Conservation (phyloP, 495 filamentous ascomycete species). For the Hypoxylon perforatum region DNA sequence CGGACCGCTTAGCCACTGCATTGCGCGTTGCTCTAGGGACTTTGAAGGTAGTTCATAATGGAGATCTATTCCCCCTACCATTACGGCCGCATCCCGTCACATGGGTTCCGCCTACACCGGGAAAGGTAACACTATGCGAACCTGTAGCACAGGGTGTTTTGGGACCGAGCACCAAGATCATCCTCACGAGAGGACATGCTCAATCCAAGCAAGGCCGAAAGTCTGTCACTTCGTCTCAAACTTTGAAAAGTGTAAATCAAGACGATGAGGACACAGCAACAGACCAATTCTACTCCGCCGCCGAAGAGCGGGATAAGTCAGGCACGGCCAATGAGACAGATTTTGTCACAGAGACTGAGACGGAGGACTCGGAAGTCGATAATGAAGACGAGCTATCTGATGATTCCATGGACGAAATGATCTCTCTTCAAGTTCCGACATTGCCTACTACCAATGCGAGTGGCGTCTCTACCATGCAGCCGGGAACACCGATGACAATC, state of each 20-base stretch:
- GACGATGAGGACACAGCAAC: slow-evolving; percentile 83
- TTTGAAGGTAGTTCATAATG: slow-evolving; percentile 80
- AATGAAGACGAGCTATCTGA: slow-evolving; percentile 76
- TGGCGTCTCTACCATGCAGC: slow-evolving; percentile 75
- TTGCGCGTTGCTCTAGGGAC: slow-evolving; percentile 77
- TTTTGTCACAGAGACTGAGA: slow-evolving; percentile 64
- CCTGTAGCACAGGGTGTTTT: slow-evolving; percentile 87
- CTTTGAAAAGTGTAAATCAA: slow-evolving; percentile 71
- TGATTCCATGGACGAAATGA: slow-evolving; percentile 82
- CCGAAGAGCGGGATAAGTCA: slow-evolving; percentile 72
- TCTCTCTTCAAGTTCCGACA: slow-evolving; percentile 82
- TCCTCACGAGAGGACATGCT: slow-evolving; percentile 68
- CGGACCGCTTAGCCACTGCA: slow-evolving; percentile 78
- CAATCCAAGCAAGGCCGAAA: slow-evolving; percentile 55
- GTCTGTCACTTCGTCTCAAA: slow-evolving; percentile 43
- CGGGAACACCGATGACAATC: slow-evolving; percentile 76
- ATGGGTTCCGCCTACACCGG: slow-evolving; percentile 83
- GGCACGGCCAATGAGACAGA: slow-evolving; percentile 55
- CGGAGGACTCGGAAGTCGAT: slow-evolving; percentile 68
- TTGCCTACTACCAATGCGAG: slow-evolving; percentile 74
- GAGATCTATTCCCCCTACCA: slow-evolving; percentile 85
- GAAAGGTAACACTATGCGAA: slow-evolving; percentile 79
- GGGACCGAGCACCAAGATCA: slow-evolving; percentile 72
- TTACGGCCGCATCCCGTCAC: slow-evolving; percentile 90
- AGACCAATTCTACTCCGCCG: slow-evolving; percentile 89